phyloP scores from a whole-genome alignment of 305 asterid species.

The Fraxinus greggii region DNA sequence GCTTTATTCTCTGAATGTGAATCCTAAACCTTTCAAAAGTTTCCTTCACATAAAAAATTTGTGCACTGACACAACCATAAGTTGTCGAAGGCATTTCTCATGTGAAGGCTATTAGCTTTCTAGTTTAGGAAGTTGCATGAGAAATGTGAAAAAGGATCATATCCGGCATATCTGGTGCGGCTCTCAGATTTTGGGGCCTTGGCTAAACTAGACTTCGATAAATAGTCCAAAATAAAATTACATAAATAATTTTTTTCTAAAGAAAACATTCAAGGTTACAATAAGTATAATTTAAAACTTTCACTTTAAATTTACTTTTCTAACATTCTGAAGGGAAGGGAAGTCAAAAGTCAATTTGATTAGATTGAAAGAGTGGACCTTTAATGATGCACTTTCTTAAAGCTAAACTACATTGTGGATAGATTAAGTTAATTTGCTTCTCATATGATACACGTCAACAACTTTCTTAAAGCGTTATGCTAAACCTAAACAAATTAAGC shows the following conservation, averaged over 20 bases:
- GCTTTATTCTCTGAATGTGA: background rate
- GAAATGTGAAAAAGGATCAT: background rate
- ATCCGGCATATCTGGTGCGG: background rate
- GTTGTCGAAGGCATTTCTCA: background rate
- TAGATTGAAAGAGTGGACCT: background rate
- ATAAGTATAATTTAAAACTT: background rate
- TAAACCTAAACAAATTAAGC: slow-evolving; percentile 8
- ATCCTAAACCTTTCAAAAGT: background rate
- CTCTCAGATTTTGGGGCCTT: background rate
- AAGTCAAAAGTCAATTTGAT: background rate
- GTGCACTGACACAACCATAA: background rate
- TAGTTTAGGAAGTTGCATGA: background rate
- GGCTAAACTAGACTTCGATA: background rate
- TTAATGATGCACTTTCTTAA: background rate
- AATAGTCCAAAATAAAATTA: background rate
- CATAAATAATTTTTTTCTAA: background rate
- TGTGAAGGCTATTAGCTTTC: background rate
- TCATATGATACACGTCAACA: background rate
- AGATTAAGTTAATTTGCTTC: background rate
- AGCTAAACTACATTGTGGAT: background rate
- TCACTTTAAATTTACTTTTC: background rate
- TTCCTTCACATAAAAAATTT: background rate
- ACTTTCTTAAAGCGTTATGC: background rate
- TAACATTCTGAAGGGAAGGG: background rate
- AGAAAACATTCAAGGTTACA: background rate